Evolutionary conservation across 768 basidiomycete genomes (phyloP), one percentile per base, ranked within the genome.

Genomic region (Amylocystis lapponica): DNA sequence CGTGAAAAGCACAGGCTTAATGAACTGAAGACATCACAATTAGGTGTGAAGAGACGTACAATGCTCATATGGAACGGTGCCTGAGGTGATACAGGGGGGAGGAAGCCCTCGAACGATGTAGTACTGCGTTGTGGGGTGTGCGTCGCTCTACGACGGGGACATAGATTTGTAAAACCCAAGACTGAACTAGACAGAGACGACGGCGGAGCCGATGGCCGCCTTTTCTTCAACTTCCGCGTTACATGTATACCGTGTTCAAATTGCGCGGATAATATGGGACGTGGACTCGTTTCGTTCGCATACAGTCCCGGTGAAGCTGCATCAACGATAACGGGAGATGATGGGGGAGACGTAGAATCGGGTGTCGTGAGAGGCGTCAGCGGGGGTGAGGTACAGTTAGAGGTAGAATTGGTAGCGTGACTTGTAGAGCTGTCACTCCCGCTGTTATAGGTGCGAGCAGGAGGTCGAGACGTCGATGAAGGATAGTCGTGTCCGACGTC

Each of bases 191-290:
- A n/a, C n/a, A n/a, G n/a, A n/a, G n/a, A n/a, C n/a, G n/a, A n/a
- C n/a, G n/a, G n/a, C n/a, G n/a, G n/a, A n/a, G n/a, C n/a, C 1
- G 48, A 45, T 23, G 53, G 50, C 13, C 53, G 45, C 43, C 41
- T 45, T 32, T 54, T 54, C 34, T 45, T 47, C 23, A 54, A 46
- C 43, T 54, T 54, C 43, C 48, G 48, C 17, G 48, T 32, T 20
- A 10, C 36, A 37, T 33, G 32, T 33, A 13, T n/a, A 5, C 14
- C n/a, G 14, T 33, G n/a, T n/a, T n/a, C n/a, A n/a, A n/a, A n/a
- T n/a, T n/a, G n/a, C n/a, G n/a, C 32, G 32, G 32, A 6, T 5
- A 33, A 19, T n/a, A n/a, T 33, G 32, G 32, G n/a, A 33, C n/a
- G n/a, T n/a, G 32, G 7, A 19, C 29, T 27, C 39, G n/a, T 17